Conservation (phyloP, 805 yeast species). For the Priceomyces melissophilus region DNA sequence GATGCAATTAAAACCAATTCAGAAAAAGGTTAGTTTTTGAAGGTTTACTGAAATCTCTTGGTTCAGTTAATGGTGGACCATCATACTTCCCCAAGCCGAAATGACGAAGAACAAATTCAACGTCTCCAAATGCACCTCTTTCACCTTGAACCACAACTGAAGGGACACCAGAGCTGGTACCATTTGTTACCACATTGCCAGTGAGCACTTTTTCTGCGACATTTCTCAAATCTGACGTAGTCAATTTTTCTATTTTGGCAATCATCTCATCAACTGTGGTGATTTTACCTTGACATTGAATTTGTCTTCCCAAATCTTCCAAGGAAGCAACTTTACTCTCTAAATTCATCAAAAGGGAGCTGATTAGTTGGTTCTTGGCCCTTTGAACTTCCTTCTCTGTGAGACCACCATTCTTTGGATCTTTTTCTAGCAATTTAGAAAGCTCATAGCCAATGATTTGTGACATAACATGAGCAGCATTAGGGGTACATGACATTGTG, state of each 20-base stretch:
- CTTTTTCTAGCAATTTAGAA: constrained; percentile 30
- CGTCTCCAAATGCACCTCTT: constrained; percentile 82
- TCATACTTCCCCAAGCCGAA: constrained; percentile 66
- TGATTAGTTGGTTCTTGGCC: constrained; percentile 88
- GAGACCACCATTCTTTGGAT: constrained; percentile 50
- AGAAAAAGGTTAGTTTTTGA: constrained; percentile 13
- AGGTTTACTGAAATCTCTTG: constrained; percentile 12
- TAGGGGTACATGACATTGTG: constrained; percentile 78
- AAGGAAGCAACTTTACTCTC: constrained; percentile 91
- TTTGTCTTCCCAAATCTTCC: constrained; percentile 94
- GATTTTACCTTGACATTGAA: constrained; percentile 76
- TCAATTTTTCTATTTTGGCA: constrained; percentile 62
- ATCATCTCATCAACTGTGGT: constrained; percentile 82
- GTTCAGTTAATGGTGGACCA: constrained; percentile 17
- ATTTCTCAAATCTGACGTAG: constrained; percentile 62
- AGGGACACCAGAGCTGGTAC: constrained; percentile 56
- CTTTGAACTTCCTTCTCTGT: constrained; percentile 72
- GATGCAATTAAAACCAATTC: constrained; percentile 14
- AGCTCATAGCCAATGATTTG: constrained; percentile 62
- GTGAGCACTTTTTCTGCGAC: constrained; percentile 77
- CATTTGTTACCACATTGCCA: constrained; percentile 53
- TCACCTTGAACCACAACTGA: constrained; percentile 88
- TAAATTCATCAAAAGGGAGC: constrained; percentile 85
- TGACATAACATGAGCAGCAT: constrained; percentile 79
- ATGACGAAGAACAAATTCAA: constrained; percentile 55